Evolutionary conservation across 169 alveolate species (phyloP).

Genomic region (Blepharisma undulans): DNA sequence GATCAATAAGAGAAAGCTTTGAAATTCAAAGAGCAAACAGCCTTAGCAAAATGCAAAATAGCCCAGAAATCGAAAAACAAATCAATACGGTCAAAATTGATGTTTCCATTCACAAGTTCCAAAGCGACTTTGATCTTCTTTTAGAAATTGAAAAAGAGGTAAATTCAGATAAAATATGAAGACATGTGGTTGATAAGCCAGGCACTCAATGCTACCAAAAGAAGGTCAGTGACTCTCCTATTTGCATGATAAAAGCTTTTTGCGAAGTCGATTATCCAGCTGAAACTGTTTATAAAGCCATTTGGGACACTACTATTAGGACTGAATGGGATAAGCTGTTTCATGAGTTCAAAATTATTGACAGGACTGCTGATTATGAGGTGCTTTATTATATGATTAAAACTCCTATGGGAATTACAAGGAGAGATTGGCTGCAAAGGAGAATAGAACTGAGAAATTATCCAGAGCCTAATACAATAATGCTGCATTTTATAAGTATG

Average conservation of each 20-base stretch:
- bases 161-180: slow-evolving; percentile 20
- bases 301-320: slow-evolving; percentile 54
- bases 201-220: slow-evolving; percentile 55
- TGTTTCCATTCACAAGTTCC: background rate
- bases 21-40: background rate
- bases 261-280: slow-evolving; percentile 54
- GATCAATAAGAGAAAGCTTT: background rate
- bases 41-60: background rate
- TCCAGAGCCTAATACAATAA: slow-evolving; percentile 64
- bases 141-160: slow-evolving; percentile 29
- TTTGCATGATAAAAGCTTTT: slow-evolving; percentile 70
- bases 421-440: slow-evolving; percentile 78
- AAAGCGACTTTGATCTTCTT: background rate
- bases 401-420: slow-evolving; percentile 79
- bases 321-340: slow-evolving; percentile 30
- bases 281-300: slow-evolving; percentile 66
- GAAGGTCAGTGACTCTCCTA: slow-evolving; percentile 61
- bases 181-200: slow-evolving; percentile 31
- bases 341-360: slow-evolving; percentile 59
- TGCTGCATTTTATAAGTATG: slow-evolving; percentile 71
- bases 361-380: slow-evolving; percentile 59
- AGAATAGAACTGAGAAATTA: slow-evolving; percentile 68
- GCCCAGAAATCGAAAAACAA: background rate
- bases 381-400: slow-evolving; percentile 71
- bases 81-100: background rate